Evolutionary conservation across 345 rosid genomes (phyloP), one percentile per base, ranked within the genome.

Genomic region (Odontarrhena argentea): DNA sequence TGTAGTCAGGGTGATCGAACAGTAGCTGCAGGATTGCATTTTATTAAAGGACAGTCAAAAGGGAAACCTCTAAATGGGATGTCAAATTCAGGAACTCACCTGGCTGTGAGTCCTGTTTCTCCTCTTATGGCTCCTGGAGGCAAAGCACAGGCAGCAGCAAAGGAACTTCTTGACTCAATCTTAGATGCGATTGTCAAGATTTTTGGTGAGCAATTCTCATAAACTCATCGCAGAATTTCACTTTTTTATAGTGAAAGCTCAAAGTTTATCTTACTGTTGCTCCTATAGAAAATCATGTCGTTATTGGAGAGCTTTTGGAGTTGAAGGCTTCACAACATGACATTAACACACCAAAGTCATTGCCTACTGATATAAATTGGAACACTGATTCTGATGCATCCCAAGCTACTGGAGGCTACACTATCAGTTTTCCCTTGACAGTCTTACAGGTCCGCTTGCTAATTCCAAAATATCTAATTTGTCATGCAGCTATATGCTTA

Each of bases 71-170:
- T 82, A 78, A 88, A 88, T 81, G 96, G 91, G 77, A 81, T 80
- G 69, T 78, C 87, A 45, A 63, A 63, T 58, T 82, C 82, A 64
- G 94, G 84, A 60, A 79, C 84, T 69, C 82, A 91, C 67, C 71
- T 84, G 77, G 86, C 97, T 69, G 96, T 87, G 70, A 94, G 97
- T 79, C 99, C 99, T 57, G 99, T 91, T 58, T 94, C 99, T 1
- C 82, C 96, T 53, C 79, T 87, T 64, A 91, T 94, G 99, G 95
- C 95, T 78, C 99, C 99, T 70, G 73, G 81, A 61, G 99, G 99
- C 60, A 94, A 84, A 80, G 97, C 96, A 43, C 99, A 94, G 83
- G 75, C 76, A 77, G 84, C 97, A 56, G 86, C 96, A 26, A 91
- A 79, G 74, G 95, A 87, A 74, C 96, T 94, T 77, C 95, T 94